These are phyloP conservation scores for Gossypium anomalum DNA, from an alignment of 345 rosid species.

Conservation along the genomic window DNA sequence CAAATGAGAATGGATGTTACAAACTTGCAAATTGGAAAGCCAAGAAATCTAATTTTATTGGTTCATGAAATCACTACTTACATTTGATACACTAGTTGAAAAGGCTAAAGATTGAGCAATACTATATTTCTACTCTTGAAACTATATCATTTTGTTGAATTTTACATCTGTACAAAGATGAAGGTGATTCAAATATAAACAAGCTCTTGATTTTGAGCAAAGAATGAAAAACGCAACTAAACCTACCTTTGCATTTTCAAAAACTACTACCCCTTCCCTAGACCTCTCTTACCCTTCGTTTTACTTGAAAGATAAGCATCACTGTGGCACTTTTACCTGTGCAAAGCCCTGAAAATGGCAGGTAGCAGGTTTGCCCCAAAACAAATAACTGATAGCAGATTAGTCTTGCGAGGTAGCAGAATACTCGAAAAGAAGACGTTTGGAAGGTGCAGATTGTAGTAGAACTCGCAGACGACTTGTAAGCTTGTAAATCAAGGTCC, in stretches of 20 bases:
- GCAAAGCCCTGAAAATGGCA: not conserved
- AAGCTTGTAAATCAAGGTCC: slow-evolving; percentile 92
- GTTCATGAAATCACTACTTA: too few species aligned
- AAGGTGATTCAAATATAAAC: slow-evolving; percentile 11
- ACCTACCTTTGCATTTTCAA: slow-evolving; percentile 16
- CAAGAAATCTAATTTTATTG: too few species aligned
- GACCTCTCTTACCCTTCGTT: not conserved
- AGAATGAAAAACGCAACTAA: slow-evolving; percentile 25
- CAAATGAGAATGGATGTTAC: too few species aligned
- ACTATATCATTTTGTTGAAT: slow-evolving; percentile 10
- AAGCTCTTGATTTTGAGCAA: slow-evolving; percentile 37
- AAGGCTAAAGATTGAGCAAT: not conserved
- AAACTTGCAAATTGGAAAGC: too few species aligned
- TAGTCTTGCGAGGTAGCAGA: slow-evolving; percentile 94
- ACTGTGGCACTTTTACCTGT: not conserved
- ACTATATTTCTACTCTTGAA: not conserved
- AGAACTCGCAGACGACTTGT: slow-evolving; percentile 87
- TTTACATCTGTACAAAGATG: slow-evolving; percentile 10
- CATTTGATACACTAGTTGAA: not conserved
- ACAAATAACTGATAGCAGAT: not conserved
- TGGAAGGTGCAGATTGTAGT: slow-evolving; percentile 84
- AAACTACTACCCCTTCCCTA: not conserved
- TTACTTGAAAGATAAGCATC: not conserved
- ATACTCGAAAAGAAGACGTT: slow-evolving; percentile 90
- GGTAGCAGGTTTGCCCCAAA: not conserved